phyloP scores from a whole-genome alignment of 1,284 basidiomycete species.

The Cutaneotrichosporon sp. region DNA sequence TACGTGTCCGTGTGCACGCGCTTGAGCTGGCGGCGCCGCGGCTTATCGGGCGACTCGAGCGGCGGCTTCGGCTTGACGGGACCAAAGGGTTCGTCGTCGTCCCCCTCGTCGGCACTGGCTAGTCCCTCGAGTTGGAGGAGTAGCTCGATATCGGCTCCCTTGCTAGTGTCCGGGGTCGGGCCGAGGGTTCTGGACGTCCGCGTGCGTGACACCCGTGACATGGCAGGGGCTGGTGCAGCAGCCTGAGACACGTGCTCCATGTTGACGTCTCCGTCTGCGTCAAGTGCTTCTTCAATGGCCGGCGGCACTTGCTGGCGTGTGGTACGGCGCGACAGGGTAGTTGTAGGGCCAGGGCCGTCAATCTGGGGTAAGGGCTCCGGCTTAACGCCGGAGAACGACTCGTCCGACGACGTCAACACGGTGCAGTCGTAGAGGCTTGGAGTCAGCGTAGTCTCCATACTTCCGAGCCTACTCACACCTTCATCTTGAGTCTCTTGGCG shows the following conservation, averaged over 20 bases:
- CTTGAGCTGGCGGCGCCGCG: constrained; percentile 29
- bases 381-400: constrained; percentile 20
- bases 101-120: constrained; percentile 25
- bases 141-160: constrained; percentile 31
- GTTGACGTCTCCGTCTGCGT: constrained; percentile 20
- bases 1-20: constrained; percentile 42
- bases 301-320: constrained; percentile 1
- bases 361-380: constrained; percentile 12
- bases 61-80: background rate
- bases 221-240: background rate
- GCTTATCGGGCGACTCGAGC: constrained; percentile 28
- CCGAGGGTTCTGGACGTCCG: constrained; percentile 4
- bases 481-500: constrained; percentile 47
- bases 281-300: constrained; percentile 1
- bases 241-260: constrained; percentile 8
- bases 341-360: constrained; percentile 1
- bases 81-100: constrained; percentile 2
- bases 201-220: background rate
- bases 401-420: constrained; percentile 49
- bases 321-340: background rate
- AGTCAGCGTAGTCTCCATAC: background rate
- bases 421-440: constrained; percentile 56
- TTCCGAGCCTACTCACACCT: constrained; percentile 44
- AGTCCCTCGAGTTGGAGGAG: constrained; percentile 41
- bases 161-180: constrained; percentile 2